Evolutionary conservation across 2,329 filamentous ascomycete species (phyloP).

Genomic region (Ascocoryne sarcoides): DNA sequence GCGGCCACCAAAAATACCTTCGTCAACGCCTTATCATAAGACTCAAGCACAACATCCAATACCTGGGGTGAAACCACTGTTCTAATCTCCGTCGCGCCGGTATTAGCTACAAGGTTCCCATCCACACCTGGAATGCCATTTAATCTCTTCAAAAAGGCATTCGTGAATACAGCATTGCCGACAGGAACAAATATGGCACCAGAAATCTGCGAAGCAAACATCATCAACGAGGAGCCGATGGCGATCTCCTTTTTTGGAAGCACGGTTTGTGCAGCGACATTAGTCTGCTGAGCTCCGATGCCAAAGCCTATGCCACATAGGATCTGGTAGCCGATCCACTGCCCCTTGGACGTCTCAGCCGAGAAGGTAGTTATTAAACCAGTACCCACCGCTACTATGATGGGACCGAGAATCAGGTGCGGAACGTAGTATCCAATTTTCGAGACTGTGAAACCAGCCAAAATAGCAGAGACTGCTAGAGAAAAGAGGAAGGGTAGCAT

Average conservation of each 20-base stretch:
- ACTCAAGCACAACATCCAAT: constrained; percentile 37
- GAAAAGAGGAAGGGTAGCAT: constrained; percentile 19
- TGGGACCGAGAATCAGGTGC: constrained; percentile 15
- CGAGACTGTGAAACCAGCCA: constrained; percentile 25
- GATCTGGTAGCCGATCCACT: constrained; percentile 40
- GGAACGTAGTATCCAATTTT: constrained; percentile 28
- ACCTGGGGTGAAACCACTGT: constrained; percentile 33
- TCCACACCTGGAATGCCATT: constrained; percentile 19
- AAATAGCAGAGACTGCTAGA: constrained; percentile 25
- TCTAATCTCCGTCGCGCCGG: constrained; percentile 37
- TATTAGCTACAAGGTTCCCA: constrained; percentile 19
- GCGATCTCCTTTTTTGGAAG: constrained; percentile 32
- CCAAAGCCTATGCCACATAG: constrained; percentile 22
- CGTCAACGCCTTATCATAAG: constrained; percentile 45
- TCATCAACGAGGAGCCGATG: constrained; percentile 34
- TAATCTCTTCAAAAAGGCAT: constrained; percentile 22
- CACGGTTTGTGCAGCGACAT: constrained; percentile 24
- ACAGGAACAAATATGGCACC: constrained; percentile 40
- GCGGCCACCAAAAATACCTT: constrained; percentile 43
- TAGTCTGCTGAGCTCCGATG: constrained; percentile 24
- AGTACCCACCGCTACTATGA: constrained; percentile 13
- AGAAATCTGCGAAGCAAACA: constrained; percentile 36
- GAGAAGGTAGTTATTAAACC: constrained; percentile 29
- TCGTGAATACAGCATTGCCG: constrained; percentile 35
- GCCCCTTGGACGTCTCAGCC: constrained; percentile 30